phyloP scores from a whole-genome alignment of 2,329 filamentous ascomycete genomes.

The Didymella arachidicola region DNA sequence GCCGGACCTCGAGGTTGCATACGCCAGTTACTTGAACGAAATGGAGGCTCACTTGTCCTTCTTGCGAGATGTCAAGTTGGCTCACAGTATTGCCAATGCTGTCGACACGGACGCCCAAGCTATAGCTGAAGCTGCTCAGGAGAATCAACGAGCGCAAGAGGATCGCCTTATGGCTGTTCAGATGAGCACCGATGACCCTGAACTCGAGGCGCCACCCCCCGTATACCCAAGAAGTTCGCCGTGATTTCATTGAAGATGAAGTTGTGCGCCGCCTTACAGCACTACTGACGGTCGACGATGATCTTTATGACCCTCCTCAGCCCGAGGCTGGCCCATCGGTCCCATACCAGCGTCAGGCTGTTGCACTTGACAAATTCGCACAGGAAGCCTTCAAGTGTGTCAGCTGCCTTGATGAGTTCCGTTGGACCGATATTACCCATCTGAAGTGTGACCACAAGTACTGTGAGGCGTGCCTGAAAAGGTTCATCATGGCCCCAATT shows the following conservation, averaged over 20 bases:
- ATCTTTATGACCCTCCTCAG: neutral
- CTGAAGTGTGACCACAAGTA: neutral
- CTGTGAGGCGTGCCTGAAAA: neutral
- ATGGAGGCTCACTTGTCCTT: constrained; percentile 23
- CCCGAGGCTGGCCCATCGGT: neutral
- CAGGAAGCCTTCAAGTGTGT: neutral
- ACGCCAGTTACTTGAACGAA: constrained; percentile 26
- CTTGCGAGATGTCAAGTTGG: constrained; percentile 30
- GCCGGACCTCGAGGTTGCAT: constrained; percentile 33
- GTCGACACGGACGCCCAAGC: constrained; percentile 29
- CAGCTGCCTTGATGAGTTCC: neutral
- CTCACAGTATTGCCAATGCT: constrained; percentile 35
- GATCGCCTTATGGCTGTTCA: neutral
- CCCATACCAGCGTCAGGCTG: neutral
- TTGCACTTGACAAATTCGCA: neutral
- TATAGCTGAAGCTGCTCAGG: constrained; percentile 23
- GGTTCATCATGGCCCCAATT: neutral
- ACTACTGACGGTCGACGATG: neutral
- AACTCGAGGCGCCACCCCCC: neutral
- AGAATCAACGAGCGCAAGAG: neutral
- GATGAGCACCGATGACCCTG: neutral
- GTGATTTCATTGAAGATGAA: neutral
- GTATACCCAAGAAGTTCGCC: neutral
- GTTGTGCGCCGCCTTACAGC: neutral
- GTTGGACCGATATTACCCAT: neutral